Evolutionary conservation across 2,329 filamentous ascomycete species (phyloP), one percentile per base, ranked within the genome.

Genomic region (Lasiodiplodia theobromae): DNA sequence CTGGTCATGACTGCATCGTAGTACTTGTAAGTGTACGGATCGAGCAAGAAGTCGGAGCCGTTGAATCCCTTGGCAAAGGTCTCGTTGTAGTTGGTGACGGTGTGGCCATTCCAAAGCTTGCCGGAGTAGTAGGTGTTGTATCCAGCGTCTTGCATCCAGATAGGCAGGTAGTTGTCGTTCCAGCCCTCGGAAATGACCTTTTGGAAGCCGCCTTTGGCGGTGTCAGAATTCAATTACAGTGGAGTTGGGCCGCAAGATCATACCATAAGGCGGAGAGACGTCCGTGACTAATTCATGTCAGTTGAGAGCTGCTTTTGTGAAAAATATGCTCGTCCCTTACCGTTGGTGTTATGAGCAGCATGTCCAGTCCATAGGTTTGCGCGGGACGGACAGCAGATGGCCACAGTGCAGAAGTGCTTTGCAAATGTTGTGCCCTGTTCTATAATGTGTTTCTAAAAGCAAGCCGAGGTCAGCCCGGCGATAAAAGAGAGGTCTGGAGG

Each of bases 41-140:
- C 89, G 1, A 91, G 80, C 1, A 91, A 79, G 71, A 90, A 67
- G 10, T 67, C 64, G 1, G 85, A 87, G 8, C 82, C 83, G 14
- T 83, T 90, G 82, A 87, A 92, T 0, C 89, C 89, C 0, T 82
- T 83, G 0, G 86, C 83, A 52, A 79, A 83, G 0, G 89, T 86
- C 4, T 82, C 80, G 73, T 90, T 79, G 74, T 91, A 92, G 69
- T 90, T 92, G 0, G 82, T 73, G 1, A 86, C 81, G 0, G 81
- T 86, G 64, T 92, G 89, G 0, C 85, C 82, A 71, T 93, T 93
- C 79, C 91, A 90, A 4, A 92, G 81, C 74, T 93, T 93, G n/a
- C 89, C 91, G 0, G 87, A 87, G 72, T 92, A 93, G 73, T 91
- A 92, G 0, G 90, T 92, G 71, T 87, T 86, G 74, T 92, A 92